These are phyloP conservation scores for Pleurostoma richardsiae DNA, from an alignment of 2,329 filamentous ascomycete genomes.

Conservation along the genomic window DNA sequence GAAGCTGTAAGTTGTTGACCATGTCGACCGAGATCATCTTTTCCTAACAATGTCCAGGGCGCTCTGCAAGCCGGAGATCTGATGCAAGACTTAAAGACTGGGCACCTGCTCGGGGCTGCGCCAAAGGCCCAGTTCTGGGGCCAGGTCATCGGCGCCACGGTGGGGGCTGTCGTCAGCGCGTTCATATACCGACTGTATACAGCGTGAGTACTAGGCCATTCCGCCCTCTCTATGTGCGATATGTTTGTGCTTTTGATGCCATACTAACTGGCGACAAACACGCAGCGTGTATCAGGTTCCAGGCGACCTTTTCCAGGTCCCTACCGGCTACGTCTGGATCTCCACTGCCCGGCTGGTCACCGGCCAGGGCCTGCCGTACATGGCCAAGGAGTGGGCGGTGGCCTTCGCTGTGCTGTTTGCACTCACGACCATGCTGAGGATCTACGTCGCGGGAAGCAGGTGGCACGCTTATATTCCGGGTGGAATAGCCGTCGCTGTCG, in stretches of 20 bases:
- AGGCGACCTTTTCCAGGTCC: slow-evolving; percentile 85
- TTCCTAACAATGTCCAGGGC: slow-evolving; percentile 31
- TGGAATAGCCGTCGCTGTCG: slow-evolving; percentile 92
- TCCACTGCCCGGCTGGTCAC: slow-evolving; percentile 93
- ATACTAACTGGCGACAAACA: not conserved
- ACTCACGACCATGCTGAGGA: slow-evolving; percentile 63
- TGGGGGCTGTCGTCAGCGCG: slow-evolving; percentile 81
- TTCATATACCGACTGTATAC: slow-evolving; percentile 88
- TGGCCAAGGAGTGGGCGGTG: slow-evolving; percentile 75
- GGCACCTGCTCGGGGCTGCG: slow-evolving; percentile 84
- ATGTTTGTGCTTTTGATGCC: no score
- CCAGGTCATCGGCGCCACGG: slow-evolving; percentile 83
- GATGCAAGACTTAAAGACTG: slow-evolving; percentile 96
- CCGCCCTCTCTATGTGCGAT: no score
- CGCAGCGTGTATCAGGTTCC: slow-evolving; percentile 78
- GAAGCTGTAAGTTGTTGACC: slow-evolving; percentile 15
- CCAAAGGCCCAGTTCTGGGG: slow-evolving; percentile 96
- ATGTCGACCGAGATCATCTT: no score
- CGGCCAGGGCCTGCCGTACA: slow-evolving; percentile 77
- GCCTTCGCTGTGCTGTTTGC: slow-evolving; percentile 73
- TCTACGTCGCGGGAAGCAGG: slow-evolving; percentile 44
- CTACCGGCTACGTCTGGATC: slow-evolving; percentile 94
- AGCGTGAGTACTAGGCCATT: slow-evolving; percentile 25
- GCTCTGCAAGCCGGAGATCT: slow-evolving; percentile 93
- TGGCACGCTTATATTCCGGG: slow-evolving; percentile 82